Percentiles rank a stretch among this genome's conserved stretches.
phyloP scores from a whole-genome alignment of 768 basidiomycete genomes.

The Rickenella mellea region DNA sequence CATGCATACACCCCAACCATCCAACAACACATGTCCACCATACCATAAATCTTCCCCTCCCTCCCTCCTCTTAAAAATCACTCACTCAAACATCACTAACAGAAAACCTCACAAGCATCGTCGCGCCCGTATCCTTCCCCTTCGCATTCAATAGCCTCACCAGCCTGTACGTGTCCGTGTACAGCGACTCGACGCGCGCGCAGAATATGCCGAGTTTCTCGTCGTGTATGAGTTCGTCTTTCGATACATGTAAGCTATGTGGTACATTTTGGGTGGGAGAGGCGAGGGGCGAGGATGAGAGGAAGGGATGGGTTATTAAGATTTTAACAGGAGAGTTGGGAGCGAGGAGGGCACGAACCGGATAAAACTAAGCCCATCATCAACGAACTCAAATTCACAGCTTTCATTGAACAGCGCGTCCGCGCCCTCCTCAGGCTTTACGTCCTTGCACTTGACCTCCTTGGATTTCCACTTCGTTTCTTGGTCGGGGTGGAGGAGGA shows the following conservation, averaged over 20 bases:
- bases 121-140: slow-evolving; percentile 30
- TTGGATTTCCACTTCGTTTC: slow-evolving; percentile 36
- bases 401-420: slow-evolving; percentile 29
- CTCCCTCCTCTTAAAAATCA: no score
- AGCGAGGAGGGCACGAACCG: slow-evolving; percentile 24
- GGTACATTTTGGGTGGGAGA: slow-evolving; percentile 6
- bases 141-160: slow-evolving; percentile 39
- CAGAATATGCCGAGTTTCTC: slow-evolving; percentile 44
- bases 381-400: slow-evolving; percentile 41
- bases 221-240: slow-evolving; percentile 31
- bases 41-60: no score
- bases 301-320: neutral
- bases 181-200: slow-evolving; percentile 36
- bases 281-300: neutral
- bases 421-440: slow-evolving; percentile 19
- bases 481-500: slow-evolving; percentile 31
- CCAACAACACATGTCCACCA: no score
- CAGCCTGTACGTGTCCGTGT: slow-evolving; percentile 39
- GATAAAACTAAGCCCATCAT: slow-evolving; percentile 44
- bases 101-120: slow-evolving; percentile 20
- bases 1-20: no score
- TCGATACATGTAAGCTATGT: slow-evolving; percentile 24
- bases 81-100: no score
- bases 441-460: slow-evolving; percentile 25
- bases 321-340: neutral